These are phyloP conservation scores for Vicia faba DNA, from an alignment of 306 rosid species.

Conservation along the genomic window DNA sequence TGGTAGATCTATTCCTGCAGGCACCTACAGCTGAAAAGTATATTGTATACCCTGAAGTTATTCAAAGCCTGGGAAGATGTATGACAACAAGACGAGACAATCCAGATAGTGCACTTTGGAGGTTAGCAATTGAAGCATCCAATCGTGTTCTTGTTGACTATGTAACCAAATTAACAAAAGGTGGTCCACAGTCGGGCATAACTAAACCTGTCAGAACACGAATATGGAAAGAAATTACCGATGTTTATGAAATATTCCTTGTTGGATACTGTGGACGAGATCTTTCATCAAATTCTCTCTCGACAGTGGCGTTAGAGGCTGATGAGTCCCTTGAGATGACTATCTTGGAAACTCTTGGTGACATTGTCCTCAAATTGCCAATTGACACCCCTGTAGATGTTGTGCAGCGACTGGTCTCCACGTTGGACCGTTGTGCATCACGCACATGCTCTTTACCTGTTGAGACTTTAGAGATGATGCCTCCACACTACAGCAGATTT, in stretches of 20 bases:
- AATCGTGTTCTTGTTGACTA: conserved; percentile 68
- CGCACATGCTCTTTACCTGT: conserved; percentile 93
- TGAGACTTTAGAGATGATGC: conserved; percentile 93
- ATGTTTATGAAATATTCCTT: conserved; percentile 88
- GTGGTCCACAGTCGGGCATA: conserved; percentile 52
- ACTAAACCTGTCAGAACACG: conserved; percentile 74
- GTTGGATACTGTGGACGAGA: conserved; percentile 97
- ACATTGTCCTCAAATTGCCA: conserved; percentile 70
- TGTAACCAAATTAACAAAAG: conserved; percentile 46
- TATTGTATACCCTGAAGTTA: conserved; percentile 82
- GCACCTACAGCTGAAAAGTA: conserved; percentile 78
- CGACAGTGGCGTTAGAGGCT: conserved; percentile 61
- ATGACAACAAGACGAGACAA: conserved; percentile 96
- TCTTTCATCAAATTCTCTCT: conserved; percentile 76
- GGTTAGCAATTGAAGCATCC: conserved; percentile 83
- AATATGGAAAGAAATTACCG: conserved; percentile 95
- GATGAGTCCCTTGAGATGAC: conserved; percentile 90
- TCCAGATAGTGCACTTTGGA: conserved; percentile 88
- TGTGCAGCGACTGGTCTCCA: conserved; percentile 71
- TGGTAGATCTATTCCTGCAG: conserved; percentile 82
- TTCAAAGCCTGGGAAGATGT: conserved; percentile 94
- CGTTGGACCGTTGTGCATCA: conserved; percentile 94
- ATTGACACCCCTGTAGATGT: conserved; percentile 81
- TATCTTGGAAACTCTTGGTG: conserved; percentile 76
- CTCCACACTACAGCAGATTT: conserved; percentile 90